Conservation (phyloP, 495 filamentous ascomycete species). For the Tuber melanosporum region DNA sequence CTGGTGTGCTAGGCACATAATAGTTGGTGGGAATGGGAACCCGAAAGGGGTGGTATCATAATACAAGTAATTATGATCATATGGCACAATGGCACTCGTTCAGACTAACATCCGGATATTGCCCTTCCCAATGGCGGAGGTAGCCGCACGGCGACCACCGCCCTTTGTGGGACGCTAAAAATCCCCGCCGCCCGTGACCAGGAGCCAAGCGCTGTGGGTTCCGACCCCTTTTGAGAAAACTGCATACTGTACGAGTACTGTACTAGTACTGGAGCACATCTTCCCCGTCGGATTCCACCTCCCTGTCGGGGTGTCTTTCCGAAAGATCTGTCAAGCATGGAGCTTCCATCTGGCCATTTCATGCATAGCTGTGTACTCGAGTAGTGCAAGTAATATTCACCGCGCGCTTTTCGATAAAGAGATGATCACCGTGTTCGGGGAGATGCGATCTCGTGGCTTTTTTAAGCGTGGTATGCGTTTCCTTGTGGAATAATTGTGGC, state of each 20-base stretch:
- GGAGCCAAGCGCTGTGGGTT: background rate
- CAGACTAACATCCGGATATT: background rate
- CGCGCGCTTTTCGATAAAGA: background rate
- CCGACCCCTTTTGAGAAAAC: background rate
- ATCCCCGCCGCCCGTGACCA: background rate
- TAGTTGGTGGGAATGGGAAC: slow-evolving; percentile 4
- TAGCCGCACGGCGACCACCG: slow-evolving; percentile 32
- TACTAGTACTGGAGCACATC: background rate
- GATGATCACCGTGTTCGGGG: background rate
- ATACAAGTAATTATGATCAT: too few relatives aligned
- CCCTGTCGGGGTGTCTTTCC: background rate
- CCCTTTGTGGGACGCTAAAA: slow-evolving; percentile 1
- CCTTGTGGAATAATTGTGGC: too few relatives aligned
- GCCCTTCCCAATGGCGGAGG: slow-evolving; percentile 15
- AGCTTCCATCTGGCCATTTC: background rate
- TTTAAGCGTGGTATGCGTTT: background rate
- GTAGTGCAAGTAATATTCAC: background rate
- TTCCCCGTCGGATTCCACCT: background rate
- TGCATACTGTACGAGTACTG: too few relatives aligned
- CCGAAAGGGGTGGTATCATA: slow-evolving; percentile 7
- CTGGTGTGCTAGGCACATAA: slow-evolving; percentile 12
- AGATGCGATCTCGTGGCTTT: background rate
- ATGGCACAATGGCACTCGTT: slow-evolving; percentile 7
- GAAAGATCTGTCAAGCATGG: background rate
- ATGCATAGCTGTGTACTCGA: background rate